Evolutionary conservation across 345 rosid genomes (phyloP), one percentile per base, ranked within the genome.

Genomic region (Microcos paniculata): DNA sequence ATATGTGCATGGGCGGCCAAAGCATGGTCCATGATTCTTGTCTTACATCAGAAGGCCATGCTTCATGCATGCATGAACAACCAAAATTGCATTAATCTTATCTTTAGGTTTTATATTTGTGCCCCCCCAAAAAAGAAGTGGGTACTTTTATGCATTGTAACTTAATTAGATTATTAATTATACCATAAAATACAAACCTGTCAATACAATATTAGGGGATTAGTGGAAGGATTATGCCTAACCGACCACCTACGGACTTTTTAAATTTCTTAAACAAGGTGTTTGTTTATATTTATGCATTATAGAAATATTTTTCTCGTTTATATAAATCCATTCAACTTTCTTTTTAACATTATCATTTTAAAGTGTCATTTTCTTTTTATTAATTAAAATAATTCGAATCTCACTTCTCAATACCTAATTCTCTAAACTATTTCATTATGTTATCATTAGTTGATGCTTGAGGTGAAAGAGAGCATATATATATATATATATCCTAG

Each of bases 141-240:
- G 40, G 6, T 35, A 35, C 40, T 35, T 35, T 35, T 35, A 35
- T 3, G 40, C 40, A 35, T 35, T 35, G 6, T 35, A 35, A 7
- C 40, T 35, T 35, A 1, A 3, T 52, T 19, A 19, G 51, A 40
- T 12, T 8, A 53, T n/a, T n/a, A 55, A 8, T n/a, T 55, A 8
- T 45, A 40, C 3, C 0, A 28, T 28, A 16, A 46, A 67, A 48
- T 56, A 46, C 71, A 28, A 48, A 18, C 57, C 4, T 35, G 24
- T 67, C 23, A 45, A 46, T 35, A 3, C 7, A 26, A 67, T 24
- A 35, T 2, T 16, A 18, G n/a, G 14, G 38, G 38, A 48, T 28
- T 68, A 68, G 72, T 67, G 56, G 71, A 16, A 46, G 21, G 56
- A 45, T 67, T 67, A 67, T 46, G 38, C 38, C 45, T 8, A 67